Percentiles rank a stretch among this genome's conserved stretches.
Conservation (phyloP, 768 basidiomycete species). For the Lactarius pseudohatsudake region DNA sequence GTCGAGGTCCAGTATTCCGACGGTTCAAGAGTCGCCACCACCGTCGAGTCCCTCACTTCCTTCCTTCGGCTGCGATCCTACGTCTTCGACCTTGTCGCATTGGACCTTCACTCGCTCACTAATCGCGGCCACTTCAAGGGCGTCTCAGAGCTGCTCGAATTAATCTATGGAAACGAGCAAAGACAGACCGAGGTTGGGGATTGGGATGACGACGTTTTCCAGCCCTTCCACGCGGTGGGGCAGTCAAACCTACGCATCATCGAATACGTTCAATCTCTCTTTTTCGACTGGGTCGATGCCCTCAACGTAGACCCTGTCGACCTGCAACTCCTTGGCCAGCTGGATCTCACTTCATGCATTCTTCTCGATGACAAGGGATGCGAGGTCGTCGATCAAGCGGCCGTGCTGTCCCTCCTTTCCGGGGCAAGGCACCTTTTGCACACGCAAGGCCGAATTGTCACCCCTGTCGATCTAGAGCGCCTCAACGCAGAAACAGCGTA, state of each 20-base stretch:
- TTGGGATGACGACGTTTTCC: conserved; percentile 51
- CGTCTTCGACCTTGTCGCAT: conserved; percentile 80
- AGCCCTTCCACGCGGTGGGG: conserved; percentile 68
- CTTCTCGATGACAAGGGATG: conserved; percentile 70
- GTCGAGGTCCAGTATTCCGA: conserved; percentile 70
- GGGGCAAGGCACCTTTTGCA: conserved; percentile 61
- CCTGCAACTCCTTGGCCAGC: conserved; percentile 60
- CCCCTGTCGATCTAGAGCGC: conserved; percentile 61
- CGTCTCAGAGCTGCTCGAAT: conserved; percentile 71
- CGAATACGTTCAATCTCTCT: conserved; percentile 83
- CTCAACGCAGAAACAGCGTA: conserved; percentile 69
- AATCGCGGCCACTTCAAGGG: conserved; percentile 73
- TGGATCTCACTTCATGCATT: conserved; percentile 71
- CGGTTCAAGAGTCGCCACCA: conserved; percentile 65
- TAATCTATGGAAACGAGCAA: conserved; percentile 70
- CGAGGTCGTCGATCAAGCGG: conserved; percentile 75
- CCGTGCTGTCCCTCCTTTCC: conserved; percentile 68
- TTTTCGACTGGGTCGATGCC: conserved; percentile 86
- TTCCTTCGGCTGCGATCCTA: conserved; percentile 83
- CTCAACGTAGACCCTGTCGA: conserved; percentile 56
- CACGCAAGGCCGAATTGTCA: conserved; percentile 63
- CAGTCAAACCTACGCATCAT: conserved; percentile 85
- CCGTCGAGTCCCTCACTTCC: conserved; percentile 63
- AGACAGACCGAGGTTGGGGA: conserved; percentile 43
- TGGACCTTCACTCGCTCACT: conserved; percentile 86